Base-by-base conservation (phyloP, 495 filamentous ascomycete species). In the Penicillium malachiteum region DNA sequence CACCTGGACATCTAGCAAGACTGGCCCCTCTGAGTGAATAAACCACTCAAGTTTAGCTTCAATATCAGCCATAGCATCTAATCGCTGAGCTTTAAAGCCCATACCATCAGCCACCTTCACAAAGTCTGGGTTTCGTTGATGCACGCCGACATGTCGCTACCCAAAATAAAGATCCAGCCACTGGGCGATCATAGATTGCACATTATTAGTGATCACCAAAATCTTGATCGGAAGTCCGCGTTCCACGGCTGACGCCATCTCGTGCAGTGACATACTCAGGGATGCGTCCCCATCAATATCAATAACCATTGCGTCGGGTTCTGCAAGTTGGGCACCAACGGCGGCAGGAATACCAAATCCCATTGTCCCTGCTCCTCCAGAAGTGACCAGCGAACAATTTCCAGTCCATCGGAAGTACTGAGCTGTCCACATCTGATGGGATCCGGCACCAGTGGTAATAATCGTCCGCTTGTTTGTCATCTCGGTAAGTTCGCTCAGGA, bases 361-460 rank as follows among this genome's bases (percentile, higher is more conserved):
- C 93, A 97, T 97, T 10, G 93, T 97, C 45, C 93, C 93, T 11
- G 96, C 81, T 57, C 92, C 91, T 64, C 92, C 92, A 10, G 91
- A 96, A 12, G 92, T 93, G 70, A 96, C 85, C 85, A 96, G 88
- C 50, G 89, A 88, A 38, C 92, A 84, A 18, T 91, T 91, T 59
- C 90, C 71, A 37, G 88, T 79, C 92, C 92, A 97, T 50, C 91
- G 85, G 79, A 88, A 97, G 72, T 96, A 90, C 73, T 97, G 91
- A 8, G 91, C 92, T 7, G 88, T 78, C 93, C 93, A 96, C 93
- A 97, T 97, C 74, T 96, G 93, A 69, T 97, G 92, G 68, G 96
- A 92, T 34, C 93, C 92, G 33, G 96, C 92, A 62, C 92, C 92
- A 1, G 92, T 97, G 5, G 91, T 73, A 65, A 97, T 94, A 65